Conservation (phyloP, 75 land plant species). For the Ceratopteris richardii region DNA sequence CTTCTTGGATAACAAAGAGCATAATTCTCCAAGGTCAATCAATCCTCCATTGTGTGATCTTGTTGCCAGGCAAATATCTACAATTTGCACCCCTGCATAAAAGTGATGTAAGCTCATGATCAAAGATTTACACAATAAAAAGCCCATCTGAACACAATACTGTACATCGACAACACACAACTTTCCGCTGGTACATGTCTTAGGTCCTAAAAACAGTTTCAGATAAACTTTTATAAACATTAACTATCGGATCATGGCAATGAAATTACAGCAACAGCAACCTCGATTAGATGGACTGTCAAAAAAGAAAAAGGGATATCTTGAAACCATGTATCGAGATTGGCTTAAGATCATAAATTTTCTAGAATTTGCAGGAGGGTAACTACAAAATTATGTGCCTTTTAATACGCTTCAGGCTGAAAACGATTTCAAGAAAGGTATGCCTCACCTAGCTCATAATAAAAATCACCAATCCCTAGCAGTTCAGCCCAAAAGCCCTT, state of each 20-base stretch:
- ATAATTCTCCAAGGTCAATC: constrained; percentile 70
- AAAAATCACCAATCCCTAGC: constrained; percentile 95
- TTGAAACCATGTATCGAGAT: too few relatives aligned
- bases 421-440: too few relatives aligned
- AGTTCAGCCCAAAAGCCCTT: constrained; percentile 99
- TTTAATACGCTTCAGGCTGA: too few relatives aligned
- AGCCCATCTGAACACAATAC: not conserved
- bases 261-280: too few relatives aligned
- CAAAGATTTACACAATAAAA: not conserved
- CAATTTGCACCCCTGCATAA: constrained; percentile 84
- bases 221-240: not conserved
- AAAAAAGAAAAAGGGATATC: too few relatives aligned
- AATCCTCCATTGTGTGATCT: constrained; percentile 86
- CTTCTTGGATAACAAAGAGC: constrained; percentile 51
- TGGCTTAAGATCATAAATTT: too few relatives aligned
- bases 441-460: constrained; percentile 83
- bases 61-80: constrained; percentile 90
- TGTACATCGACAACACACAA: not conserved
- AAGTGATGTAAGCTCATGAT: not conserved
- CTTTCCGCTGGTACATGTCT: too few relatives aligned
- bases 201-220: too few relatives aligned
- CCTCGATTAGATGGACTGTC: too few relatives aligned
- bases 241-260: too few relatives aligned
- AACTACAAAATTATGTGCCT: too few relatives aligned
- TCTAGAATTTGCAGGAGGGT: too few relatives aligned